Evolutionary conservation across 176 grass and related monocot species (phyloP), one percentile per base, ranked within the genome.

Genomic region (Thinopyrum elongatum): DNA sequence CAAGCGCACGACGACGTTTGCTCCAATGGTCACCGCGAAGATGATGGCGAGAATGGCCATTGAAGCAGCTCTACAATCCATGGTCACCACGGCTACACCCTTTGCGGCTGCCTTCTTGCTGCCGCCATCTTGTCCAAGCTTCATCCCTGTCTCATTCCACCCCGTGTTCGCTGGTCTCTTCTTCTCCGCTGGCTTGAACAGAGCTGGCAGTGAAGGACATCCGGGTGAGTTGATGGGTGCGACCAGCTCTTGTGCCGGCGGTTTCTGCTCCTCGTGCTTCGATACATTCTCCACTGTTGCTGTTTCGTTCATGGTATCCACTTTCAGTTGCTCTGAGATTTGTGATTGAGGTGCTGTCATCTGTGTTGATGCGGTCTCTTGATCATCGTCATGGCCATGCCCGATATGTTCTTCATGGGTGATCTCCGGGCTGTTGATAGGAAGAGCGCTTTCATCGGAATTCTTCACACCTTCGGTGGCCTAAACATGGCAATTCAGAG

Each of bases 11-110:
- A 81, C 1, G 22, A 91, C 9, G 22, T 82, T 35, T 81, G 84
- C 58, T 17, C 81, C 81, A 2, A 84, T 80, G 4, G 81, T 30
- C 70, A 91, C 7, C 19, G 49, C 85, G 7, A 84, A 63, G 39
- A 91, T 80, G 3, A 91, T 77, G 47, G 81, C 89, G 35, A 91
- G 34, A 87, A 84, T 17, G 60, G 62, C 19, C 61, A 87, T 29
- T 22, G 47, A 80, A 80, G 17, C 14, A 14, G 44, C 28, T 53
- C 76, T 87, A 16, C 49, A 69, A 25, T 84, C 77, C 69, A 69
- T 77, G 22, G 76, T 49, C 70, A 39, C 36, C 19, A 76, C 4
- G 14, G 23, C 70, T 39, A 13, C 88, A 70, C 78, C 78, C 10
- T 41, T 44, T 55, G n/a, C 14, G 27, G 35, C 74, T 29, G 21